Evolutionary conservation across 2,329 filamentous ascomycete genomes (phyloP), one percentile per base, ranked within the genome.

Genomic region (Herpotrichia juniperi): DNA sequence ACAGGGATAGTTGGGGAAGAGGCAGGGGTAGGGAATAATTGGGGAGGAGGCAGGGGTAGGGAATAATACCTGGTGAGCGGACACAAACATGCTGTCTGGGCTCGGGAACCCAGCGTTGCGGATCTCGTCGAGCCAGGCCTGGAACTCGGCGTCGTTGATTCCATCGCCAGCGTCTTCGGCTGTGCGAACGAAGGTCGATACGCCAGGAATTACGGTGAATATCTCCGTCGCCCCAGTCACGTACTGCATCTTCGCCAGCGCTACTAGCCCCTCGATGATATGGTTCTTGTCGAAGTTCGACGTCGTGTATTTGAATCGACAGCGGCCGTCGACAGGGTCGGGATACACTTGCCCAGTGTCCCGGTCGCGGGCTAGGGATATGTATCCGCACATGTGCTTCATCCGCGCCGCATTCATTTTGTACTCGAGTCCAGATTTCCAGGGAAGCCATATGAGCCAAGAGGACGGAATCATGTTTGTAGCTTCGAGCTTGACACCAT

Each of bases 221-320:
- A 97, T 93, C 73, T 96, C 91, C n/a, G 77, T 80, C 0, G 93
- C 93, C 21, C 92, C 91, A 34, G 85, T 81, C 40, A 91, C 83
- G 69, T 92, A 93, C 56, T 87, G 84, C 34, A 96, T 86, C 69
- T 92, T 91, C 28, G 88, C 86, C 1, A 88, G 77, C 2, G 85
- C 89, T 43, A 93, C 70, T 6, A 91, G 64, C 8, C 90, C 91
- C 68, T 91, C 85, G 16, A 93, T 71, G 21, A 88, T 83, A 71
- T 92, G 83, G 24, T 82, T 81, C 44, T 87, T 82, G 74, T 97
- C 93, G 63, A 88, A 88, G 17, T 81, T 77, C 17, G 87, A 91
- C 0, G 85, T 78, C 0, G 81, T 83, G 76, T 96, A 97, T 53
- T 85, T 80, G 57, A 96, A 77, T 24, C 86, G 77, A 2, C 85